These are phyloP conservation scores for Penicillium arizonense DNA, from an alignment of 495 filamentous ascomycete genomes.

Conservation along the genomic window DNA sequence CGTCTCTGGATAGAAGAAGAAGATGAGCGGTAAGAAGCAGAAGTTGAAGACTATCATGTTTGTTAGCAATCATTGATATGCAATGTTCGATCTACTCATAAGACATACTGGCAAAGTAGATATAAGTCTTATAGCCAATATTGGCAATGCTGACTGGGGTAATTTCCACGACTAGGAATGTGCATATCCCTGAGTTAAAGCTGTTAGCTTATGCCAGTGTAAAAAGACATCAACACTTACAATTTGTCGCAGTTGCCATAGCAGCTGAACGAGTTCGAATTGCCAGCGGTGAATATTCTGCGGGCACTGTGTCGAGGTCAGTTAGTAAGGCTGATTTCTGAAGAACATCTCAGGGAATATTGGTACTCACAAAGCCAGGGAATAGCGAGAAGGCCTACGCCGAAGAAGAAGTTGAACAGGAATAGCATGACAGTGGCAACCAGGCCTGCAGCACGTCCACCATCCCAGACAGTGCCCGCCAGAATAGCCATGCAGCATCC, in stretches of 20 bases:
- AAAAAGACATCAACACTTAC: slow-evolving; percentile 11
- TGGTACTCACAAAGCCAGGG: slow-evolving; percentile 33
- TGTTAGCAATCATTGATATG: not conserved
- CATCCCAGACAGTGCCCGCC: slow-evolving; percentile 30
- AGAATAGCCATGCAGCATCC: slow-evolving; percentile 44
- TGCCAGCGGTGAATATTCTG: slow-evolving; percentile 34
- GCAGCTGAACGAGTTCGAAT: slow-evolving; percentile 35
- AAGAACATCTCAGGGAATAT: not conserved
- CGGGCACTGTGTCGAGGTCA: slow-evolving; percentile 19
- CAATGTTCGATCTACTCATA: not conserved
- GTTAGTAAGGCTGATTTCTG: not conserved
- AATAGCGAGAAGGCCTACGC: slow-evolving; percentile 30
- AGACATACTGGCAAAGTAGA: slow-evolving; percentile 42
- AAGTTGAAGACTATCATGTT: slow-evolving; percentile 62
- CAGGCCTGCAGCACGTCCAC: slow-evolving; percentile 26
- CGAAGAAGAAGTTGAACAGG: slow-evolving; percentile 40
- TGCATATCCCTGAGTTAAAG: slow-evolving; percentile 28
- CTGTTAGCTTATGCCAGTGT: not conserved
- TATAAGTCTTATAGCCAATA: slow-evolving; percentile 43
- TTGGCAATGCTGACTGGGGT: slow-evolving; percentile 36
- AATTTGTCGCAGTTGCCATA: slow-evolving; percentile 35
- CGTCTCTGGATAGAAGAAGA: slow-evolving; percentile 72
- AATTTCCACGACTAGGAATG: slow-evolving; percentile 42
- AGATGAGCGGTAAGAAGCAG: slow-evolving; percentile 69
- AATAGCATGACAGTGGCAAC: slow-evolving; percentile 36